A percentile compares a stretch with the other conserved stretches of the same genome.
Evolutionary conservation across 2,329 filamentous ascomycete genomes (phyloP).

Genomic region (Botrytis aclada): DNA sequence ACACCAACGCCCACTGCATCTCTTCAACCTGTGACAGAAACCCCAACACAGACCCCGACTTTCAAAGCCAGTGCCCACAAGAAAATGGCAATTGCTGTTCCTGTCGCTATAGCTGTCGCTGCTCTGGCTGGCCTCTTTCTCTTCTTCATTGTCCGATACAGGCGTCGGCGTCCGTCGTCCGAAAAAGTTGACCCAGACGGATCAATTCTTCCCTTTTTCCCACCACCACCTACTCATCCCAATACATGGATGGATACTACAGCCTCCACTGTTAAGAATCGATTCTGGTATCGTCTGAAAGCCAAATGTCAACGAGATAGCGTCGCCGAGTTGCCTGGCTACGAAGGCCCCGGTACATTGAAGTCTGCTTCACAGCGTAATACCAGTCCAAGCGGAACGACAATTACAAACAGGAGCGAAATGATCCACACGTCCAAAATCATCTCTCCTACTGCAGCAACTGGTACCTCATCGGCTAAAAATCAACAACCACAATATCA

Average conservation of each 20-base stretch:
- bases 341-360: background rate
- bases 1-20: background rate
- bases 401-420: background rate
- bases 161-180: background rate
- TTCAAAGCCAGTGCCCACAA: background rate
- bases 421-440: background rate
- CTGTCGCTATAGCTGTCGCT: background rate
- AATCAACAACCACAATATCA: background rate
- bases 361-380: background rate
- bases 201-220: slow-evolving; percentile 18
- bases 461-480: too few relatives aligned
- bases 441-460: background rate
- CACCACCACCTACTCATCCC: slow-evolving; percentile 14
- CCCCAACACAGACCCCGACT: background rate
- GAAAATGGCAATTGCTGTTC: background rate
- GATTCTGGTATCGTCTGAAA: background rate
- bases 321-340: slow-evolving; percentile 13
- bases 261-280: background rate
- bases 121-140: background rate
- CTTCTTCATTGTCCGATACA: background rate
- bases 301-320: background rate
- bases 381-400: background rate
- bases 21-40: background rate
- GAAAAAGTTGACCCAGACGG: background rate
- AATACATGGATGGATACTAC: slow-evolving; percentile 13